Evolutionary conservation across 2,329 filamentous ascomycete genomes (phyloP).

Genomic region (Alternaria infectoria): DNA sequence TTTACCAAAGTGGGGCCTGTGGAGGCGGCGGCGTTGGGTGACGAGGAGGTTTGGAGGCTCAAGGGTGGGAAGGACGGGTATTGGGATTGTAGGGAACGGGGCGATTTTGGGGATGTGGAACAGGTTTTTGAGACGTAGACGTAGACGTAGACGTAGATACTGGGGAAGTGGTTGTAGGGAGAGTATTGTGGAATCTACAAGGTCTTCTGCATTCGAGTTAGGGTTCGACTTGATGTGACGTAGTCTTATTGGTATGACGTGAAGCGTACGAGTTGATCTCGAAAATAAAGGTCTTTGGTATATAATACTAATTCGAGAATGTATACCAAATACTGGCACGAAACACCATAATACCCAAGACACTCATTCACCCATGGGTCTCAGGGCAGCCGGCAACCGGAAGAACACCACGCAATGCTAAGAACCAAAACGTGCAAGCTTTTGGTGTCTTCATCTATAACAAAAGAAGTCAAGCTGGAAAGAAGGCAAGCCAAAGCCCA

Average conservation of each 20-base stretch:
- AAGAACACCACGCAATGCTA: constrained; percentile 1
- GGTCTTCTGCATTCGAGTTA: neutral
- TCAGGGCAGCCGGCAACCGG: neutral
- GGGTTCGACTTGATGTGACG: too few species aligned
- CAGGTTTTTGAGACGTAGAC: constrained; percentile 57
- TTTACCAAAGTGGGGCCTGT: constrained; percentile 69
- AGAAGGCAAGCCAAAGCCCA: neutral
- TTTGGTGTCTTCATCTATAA: neutral
- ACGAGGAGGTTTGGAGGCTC: constrained; percentile 63
- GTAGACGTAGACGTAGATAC: constrained; percentile 19
- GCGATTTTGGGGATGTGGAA: constrained; percentile 67
- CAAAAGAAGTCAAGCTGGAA: neutral
- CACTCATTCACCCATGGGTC: neutral
- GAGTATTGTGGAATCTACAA: neutral
- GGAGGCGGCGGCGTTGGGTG: constrained; percentile 40
- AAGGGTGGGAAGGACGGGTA: constrained; percentile 86
- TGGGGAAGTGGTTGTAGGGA: neutral
- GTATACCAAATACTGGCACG: neutral
- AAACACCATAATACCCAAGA: neutral
- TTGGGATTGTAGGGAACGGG: constrained; percentile 82
- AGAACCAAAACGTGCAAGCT: neutral
- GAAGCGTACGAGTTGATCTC: neutral
- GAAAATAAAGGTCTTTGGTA: neutral
- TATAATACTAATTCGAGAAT: neutral
- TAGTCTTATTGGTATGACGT: neutral